These are phyloP conservation scores for Amanita subjunquillea DNA, from an alignment of 768 basidiomycete species.

Conservation along the genomic window DNA sequence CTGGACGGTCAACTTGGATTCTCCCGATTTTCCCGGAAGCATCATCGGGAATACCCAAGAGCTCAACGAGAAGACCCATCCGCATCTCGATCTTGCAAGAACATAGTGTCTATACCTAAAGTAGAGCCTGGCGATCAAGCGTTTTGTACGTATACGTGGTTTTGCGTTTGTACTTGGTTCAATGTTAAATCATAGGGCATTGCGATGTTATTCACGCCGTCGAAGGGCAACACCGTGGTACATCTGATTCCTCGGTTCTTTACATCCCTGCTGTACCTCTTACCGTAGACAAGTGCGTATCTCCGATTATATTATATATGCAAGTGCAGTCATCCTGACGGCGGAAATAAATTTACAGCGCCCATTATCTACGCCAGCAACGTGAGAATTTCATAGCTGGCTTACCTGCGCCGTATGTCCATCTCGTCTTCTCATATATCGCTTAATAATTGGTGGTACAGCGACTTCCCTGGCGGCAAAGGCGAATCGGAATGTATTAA, in stretches of 20 bases:
- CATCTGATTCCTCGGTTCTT: constrained; percentile 41
- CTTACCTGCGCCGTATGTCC: constrained; percentile 36
- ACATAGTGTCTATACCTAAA: constrained; percentile 46
- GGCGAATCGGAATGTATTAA: constrained; percentile 36
- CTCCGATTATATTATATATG: neutral
- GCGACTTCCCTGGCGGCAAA: constrained; percentile 43
- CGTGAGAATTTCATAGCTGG: constrained; percentile 34
- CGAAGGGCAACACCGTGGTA: constrained; percentile 35
- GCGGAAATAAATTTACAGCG: constrained; percentile 18
- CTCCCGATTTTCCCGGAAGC: constrained; percentile 43
- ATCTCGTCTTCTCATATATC: neutral
- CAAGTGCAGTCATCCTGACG: neutral
- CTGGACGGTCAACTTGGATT: constrained; percentile 46
- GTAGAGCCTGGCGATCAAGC: constrained; percentile 60
- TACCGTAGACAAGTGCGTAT: constrained; percentile 35
- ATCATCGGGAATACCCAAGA: constrained; percentile 45
- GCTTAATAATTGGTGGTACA: constrained; percentile 8
- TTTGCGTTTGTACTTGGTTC: too few species aligned
- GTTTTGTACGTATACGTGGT: constrained; percentile 27
- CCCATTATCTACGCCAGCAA: constrained; percentile 38
- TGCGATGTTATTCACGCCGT: constrained; percentile 50
- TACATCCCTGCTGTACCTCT: constrained; percentile 48
- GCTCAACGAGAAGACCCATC: constrained; percentile 44
- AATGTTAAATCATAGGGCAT: constrained; percentile 25
- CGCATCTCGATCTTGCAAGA: constrained; percentile 44